Evolutionary conservation across 352 stramenopile species (phyloP).

Genomic region (Globisporangium acanthophoron): DNA sequence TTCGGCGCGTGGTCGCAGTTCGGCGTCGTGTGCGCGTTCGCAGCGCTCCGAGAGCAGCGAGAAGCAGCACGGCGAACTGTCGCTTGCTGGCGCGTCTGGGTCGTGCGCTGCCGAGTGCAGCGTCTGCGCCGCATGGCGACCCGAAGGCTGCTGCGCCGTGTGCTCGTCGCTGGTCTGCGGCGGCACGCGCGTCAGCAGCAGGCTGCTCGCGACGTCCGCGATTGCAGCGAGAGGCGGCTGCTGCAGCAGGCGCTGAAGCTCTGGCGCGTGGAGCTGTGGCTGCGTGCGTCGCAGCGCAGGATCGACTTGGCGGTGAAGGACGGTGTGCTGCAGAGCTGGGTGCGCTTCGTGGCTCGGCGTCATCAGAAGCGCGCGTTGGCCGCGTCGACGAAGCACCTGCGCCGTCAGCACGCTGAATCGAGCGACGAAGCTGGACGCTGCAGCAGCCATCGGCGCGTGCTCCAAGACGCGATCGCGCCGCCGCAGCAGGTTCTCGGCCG

Average conservation of each 20-base stretch:
- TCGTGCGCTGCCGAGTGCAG: background rate
- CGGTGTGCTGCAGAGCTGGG: conserved; percentile 3
- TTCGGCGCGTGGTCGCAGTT: conserved; percentile 10
- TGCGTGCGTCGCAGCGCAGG: conserved; percentile 1
- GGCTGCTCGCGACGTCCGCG: background rate
- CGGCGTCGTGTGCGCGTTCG: conserved; percentile 2
- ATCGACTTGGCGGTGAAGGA: background rate
- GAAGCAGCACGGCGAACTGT: background rate
- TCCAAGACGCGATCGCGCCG: too few species aligned
- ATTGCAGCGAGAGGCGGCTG: background rate
- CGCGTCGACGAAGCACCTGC: conserved; percentile 1
- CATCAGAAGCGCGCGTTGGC: conserved; percentile 1
- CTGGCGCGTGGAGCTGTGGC: conserved; percentile 12
- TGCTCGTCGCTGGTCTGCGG: conserved; percentile 6
- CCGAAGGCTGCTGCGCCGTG: background rate
- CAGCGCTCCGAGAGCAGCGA: conserved; percentile 1
- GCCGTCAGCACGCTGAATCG: background rate
- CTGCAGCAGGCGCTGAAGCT: background rate
- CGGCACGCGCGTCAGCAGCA: background rate
- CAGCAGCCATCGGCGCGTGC: background rate
- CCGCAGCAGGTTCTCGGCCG: background rate
- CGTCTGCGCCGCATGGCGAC: background rate
- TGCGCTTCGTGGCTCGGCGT: background rate
- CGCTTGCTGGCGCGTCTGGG: conserved; percentile 3
- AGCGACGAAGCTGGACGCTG: background rate